phyloP scores from a whole-genome alignment of 192 early-diverging fungal genomes.

The Rhizophagus sp. region DNA sequence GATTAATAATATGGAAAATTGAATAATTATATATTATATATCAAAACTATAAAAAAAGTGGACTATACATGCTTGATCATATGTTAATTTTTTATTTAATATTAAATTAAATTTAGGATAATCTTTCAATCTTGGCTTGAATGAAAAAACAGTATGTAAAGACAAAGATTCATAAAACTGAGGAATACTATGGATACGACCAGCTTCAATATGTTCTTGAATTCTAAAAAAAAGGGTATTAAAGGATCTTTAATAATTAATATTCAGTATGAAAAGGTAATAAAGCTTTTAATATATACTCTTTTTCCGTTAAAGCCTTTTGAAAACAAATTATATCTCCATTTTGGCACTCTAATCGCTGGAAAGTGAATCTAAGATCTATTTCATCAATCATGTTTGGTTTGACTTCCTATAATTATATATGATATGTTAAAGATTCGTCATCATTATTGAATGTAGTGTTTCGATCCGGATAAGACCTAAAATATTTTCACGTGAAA shows the following conservation, averaged over 20 bases:
- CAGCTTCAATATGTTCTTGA: conserved; percentile 42
- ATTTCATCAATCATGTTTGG: conserved; percentile 86
- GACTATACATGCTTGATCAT: too few relatives aligned
- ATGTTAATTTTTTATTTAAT: conserved; percentile 53
- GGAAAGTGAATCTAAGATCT: conserved; percentile 65
- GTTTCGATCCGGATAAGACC: too few relatives aligned
- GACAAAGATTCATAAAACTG: conserved; percentile 78
- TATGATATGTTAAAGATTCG: too few relatives aligned
- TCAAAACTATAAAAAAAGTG: too few relatives aligned
- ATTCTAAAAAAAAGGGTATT: conserved; percentile 19
- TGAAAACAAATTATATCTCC: conserved; percentile 95
- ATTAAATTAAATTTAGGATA: conserved; percentile 48
- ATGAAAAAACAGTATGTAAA: conserved; percentile 49
- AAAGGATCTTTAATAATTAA: too few relatives aligned
- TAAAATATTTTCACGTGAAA: too few relatives aligned
- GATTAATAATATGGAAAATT: too few relatives aligned
- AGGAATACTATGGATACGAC: conserved; percentile 49
- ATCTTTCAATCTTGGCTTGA: conserved; percentile 42
- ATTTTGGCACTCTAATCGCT: conserved; percentile 78
- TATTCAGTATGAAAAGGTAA: too few relatives aligned
- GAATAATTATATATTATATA: not conserved
- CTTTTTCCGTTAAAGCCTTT: conserved; percentile 49
- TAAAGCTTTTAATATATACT: conserved; percentile 36
- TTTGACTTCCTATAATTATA: conserved; percentile 76
- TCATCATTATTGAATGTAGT: too few relatives aligned